Evolutionary conservation across 805 yeast genomes (phyloP).

Genomic region (Saturnispora hagleri): DNA sequence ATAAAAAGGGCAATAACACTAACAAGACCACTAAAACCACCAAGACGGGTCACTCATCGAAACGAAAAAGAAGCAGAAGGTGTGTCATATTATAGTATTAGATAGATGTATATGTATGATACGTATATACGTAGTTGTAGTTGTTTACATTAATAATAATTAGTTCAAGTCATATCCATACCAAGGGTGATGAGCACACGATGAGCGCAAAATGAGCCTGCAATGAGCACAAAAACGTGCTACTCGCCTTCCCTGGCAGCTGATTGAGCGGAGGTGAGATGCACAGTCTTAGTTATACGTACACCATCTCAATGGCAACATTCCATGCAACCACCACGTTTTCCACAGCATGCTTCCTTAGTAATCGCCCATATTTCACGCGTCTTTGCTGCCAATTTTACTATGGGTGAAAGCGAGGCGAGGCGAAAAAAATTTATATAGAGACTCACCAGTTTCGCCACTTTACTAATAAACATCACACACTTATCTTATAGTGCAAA

Average conservation of each 20-base stretch:
- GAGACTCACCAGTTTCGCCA: not conserved
- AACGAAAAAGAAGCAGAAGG: not conserved
- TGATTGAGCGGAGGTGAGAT: too few species aligned
- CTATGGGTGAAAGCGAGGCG: not conserved
- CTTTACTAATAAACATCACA: not conserved
- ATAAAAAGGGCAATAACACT: not conserved
- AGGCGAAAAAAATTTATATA: not conserved
- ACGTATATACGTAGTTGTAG: not conserved
- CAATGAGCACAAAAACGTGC: too few species aligned
- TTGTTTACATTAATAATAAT: not conserved
- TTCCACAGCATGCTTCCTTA: not conserved
- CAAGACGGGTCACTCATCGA: not conserved
- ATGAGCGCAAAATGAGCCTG: not conserved
- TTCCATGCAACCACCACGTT: not conserved
- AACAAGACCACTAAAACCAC: not conserved
- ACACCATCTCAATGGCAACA: too few species aligned
- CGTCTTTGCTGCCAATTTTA: not conserved
- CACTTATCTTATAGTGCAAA: not conserved
- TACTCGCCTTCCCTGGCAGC: too few species aligned
- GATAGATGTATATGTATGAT: not conserved
- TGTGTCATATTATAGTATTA: conserved; percentile 4
- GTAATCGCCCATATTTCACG: not conserved
- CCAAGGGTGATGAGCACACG: not conserved
- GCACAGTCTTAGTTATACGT: too few species aligned
- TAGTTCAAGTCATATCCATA: not conserved